A percentile compares a stretch with the other conserved stretches of the same genome.
These are phyloP conservation scores for Naganishia sp. DNA, from an alignment of 1,284 basidiomycete species.

Conservation along the genomic window DNA sequence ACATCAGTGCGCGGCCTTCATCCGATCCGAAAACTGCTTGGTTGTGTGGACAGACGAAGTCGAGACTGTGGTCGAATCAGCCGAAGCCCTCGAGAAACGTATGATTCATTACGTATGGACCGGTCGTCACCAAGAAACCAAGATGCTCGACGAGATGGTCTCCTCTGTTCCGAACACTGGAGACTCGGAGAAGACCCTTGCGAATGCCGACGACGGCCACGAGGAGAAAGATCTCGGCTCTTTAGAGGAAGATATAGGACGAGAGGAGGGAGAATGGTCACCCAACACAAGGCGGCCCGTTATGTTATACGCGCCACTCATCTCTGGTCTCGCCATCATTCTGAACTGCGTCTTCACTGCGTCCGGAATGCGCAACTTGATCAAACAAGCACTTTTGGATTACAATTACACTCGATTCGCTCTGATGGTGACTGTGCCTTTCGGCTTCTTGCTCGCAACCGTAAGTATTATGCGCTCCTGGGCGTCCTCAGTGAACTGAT, in stretches of 20 bases:
- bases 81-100: constrained; percentile 54
- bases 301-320: constrained; percentile 74
- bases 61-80: constrained; percentile 64
- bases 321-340: constrained; percentile 66
- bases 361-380: constrained; percentile 64
- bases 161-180: neutral
- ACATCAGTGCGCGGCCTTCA: constrained; percentile 78
- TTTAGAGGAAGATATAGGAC: constrained; percentile 50
- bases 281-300: constrained; percentile 60
- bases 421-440: constrained; percentile 65
- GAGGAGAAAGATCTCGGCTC: constrained; percentile 39
- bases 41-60: constrained; percentile 76
- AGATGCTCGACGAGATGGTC: constrained; percentile 33
- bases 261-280: constrained; percentile 60
- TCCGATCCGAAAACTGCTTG: constrained; percentile 71
- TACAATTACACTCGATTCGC: constrained; percentile 64
- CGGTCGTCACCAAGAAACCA: constrained; percentile 41
- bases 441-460: constrained; percentile 70
- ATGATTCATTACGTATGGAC: constrained; percentile 51
- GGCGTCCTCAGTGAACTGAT: neutral
- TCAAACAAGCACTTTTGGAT: constrained; percentile 71
- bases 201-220: constrained; percentile 40
- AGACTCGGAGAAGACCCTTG: constrained; percentile 31
- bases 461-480: constrained; percentile 55
- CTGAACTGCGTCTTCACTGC: constrained; percentile 56